These are phyloP conservation scores for Candida tetrigidarum DNA, from an alignment of 1,139 yeast genomes.

Conservation along the genomic window DNA sequence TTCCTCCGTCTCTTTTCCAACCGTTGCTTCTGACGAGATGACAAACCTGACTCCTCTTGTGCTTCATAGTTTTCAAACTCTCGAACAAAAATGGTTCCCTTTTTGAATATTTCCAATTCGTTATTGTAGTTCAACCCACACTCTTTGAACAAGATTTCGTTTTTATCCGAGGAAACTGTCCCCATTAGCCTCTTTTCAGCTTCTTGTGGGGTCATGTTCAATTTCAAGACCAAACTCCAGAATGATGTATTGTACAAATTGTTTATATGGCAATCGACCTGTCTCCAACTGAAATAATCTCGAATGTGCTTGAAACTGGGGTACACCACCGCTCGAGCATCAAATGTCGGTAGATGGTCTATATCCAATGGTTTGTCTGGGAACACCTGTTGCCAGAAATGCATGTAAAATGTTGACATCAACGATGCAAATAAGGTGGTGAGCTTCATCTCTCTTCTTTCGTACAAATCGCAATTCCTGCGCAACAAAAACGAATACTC, in stretches of 20 bases:
- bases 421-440: slow-evolving; percentile 81
- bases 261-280: slow-evolving; percentile 96
- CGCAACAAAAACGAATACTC: slow-evolving; percentile 85
- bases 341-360: slow-evolving; percentile 75
- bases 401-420: slow-evolving; percentile 76
- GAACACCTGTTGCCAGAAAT: slow-evolving; percentile 65
- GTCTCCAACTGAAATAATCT: slow-evolving; percentile 95
- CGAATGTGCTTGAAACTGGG: slow-evolving; percentile 65
- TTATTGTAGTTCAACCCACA: slow-evolving; percentile 89
- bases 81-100: slow-evolving; percentile 77
- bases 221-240: slow-evolving; percentile 80
- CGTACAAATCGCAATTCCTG: slow-evolving; percentile 67
- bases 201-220: slow-evolving; percentile 73
- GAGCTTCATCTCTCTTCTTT: slow-evolving; percentile 79
- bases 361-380: slow-evolving; percentile 41
- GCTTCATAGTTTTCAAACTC: slow-evolving; percentile 37
- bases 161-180: slow-evolving; percentile 80
- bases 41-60: slow-evolving; percentile 22
- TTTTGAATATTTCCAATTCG: slow-evolving; percentile 85
- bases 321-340: slow-evolving; percentile 86
- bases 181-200: slow-evolving; percentile 78
- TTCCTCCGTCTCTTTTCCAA: slow-evolving; percentile 52
- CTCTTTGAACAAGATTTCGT: slow-evolving; percentile 77
- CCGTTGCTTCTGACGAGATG: slow-evolving; percentile 55
- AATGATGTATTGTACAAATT: slow-evolving; percentile 92